These are phyloP conservation scores for Myxozyma kluyveri DNA, from an alignment of 805 yeast genomes.

Conservation along the genomic window DNA sequence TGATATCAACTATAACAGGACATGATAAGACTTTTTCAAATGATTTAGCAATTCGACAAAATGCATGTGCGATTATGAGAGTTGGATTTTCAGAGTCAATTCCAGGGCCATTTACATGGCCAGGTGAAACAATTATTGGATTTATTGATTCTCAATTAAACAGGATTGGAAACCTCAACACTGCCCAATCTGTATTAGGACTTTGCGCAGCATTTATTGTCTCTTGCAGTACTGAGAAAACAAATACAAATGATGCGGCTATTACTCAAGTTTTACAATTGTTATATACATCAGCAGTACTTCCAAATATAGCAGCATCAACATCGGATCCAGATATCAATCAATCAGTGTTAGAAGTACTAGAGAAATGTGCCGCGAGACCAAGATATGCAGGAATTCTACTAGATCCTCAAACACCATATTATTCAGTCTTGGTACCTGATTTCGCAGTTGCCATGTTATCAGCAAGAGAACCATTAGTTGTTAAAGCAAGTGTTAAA, in stretches of 20 bases:
- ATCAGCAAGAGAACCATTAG: constrained; percentile 52
- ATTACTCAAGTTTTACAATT: constrained; percentile 1
- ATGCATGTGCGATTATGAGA: constrained; percentile 60
- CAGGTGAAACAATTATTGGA: constrained; percentile 42
- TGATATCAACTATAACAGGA: constrained; percentile 46
- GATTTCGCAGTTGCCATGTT: constrained; percentile 45
- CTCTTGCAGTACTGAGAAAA: neutral
- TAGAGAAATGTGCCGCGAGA: constrained; percentile 28
- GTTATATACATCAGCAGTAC: constrained; percentile 4
- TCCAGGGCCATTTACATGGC: constrained; percentile 65
- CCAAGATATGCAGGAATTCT: constrained; percentile 9
- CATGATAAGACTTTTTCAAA: constrained; percentile 38
- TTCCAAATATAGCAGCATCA: neutral
- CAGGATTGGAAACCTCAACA: constrained; percentile 2
- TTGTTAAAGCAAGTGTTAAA: constrained; percentile 50
- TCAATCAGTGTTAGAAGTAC: constrained; percentile 34
- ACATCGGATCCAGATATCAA: constrained; percentile 33
- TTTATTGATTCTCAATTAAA: constrained; percentile 16
- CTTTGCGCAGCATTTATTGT: constrained; percentile 12
- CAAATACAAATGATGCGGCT: neutral
- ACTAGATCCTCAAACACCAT: constrained; percentile 1
- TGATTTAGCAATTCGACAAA: constrained; percentile 49
- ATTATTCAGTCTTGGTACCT: constrained; percentile 30
- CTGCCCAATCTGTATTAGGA: constrained; percentile 18
- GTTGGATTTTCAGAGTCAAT: constrained; percentile 61